Evolutionary conservation across 441 rosid genomes (phyloP), one percentile per base, ranked within the genome.

Genomic region (Melastoma candidum): DNA sequence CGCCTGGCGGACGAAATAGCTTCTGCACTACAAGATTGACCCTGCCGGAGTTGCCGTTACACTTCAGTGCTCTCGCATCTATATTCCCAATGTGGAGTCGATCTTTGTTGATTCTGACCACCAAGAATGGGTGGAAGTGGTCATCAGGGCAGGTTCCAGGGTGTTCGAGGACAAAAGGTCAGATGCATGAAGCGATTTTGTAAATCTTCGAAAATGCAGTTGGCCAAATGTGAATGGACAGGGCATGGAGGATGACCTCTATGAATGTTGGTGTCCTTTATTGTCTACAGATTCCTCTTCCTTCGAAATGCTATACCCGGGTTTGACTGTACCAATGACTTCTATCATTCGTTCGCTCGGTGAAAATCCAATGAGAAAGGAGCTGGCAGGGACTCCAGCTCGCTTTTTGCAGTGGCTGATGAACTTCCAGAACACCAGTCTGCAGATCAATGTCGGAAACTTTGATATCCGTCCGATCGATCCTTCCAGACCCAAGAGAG

Each of bases 31-130:
- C 84, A 89, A 32, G 69, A 70, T 87, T 67, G 81, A 78, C 71
- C 94, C 97, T 0, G 74, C 94, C 8, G 99, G 97, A 43, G 97
- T 87, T 50, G 97, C 95, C 39, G 82, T 94, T 32, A 49, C 85
- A 51, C 97, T 94, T 51, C 87, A 87, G 12, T 86, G 96, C 68
- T 76, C 62, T 24, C 97, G 87, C 71, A 73, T 93, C 51, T 81
- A 76, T 54, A 83, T 87, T 58, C 99, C 97, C 10, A 63, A 56
- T 58, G 25, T 75, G 57, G 93, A 82, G 59, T 61, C 81, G 0
- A 67, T 74, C 44, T 68, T 76, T 64, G 60, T 63, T 3, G 70
- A 76, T 36, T 51, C 83, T 1, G 79, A 58, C 66, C 73, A 78
- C 63, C 72, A 71, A 58, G 90, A 82, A 49, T 84, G 84, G 79